A percentile compares a stretch with the other conserved stretches of the same genome.
Evolutionary conservation across 2,329 filamentous ascomycete genomes (phyloP).

Genomic region (Emergomyces orientalis): DNA sequence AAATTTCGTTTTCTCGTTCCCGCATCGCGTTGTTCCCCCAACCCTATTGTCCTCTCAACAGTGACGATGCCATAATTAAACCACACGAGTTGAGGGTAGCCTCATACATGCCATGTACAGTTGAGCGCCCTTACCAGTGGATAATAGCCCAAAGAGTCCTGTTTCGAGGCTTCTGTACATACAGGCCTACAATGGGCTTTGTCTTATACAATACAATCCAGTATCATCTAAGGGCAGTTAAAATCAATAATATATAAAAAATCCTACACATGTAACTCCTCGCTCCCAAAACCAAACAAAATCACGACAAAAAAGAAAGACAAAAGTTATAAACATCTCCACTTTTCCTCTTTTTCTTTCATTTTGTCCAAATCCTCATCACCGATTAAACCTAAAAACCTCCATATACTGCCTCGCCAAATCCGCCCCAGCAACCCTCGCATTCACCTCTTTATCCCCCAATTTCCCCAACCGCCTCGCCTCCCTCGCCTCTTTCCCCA

Average conservation of each 20-base stretch:
- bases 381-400: slow-evolving; percentile 36
- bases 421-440: slow-evolving; percentile 29
- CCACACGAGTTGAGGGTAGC: no score
- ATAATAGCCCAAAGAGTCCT: no score
- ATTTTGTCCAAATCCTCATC: neutral
- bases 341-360: slow-evolving; percentile 2
- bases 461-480: slow-evolving; percentile 10
- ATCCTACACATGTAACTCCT: neutral
- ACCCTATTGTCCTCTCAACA: no score
- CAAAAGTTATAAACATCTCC: neutral
- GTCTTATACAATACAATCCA: neutral
- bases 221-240: neutral
- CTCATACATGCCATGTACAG: no score
- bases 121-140: no score
- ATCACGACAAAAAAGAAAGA: neutral
- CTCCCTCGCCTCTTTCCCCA: slow-evolving; percentile 32
- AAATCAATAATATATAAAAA: neutral
- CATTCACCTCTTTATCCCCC: slow-evolving; percentile 12
- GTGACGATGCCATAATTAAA: no score
- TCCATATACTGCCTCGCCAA: slow-evolving; percentile 39
- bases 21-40: no score
- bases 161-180: no score
- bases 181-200: no score
- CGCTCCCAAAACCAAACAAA: neutral
- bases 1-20: no score